Percentiles rank a stretch among this genome's conserved stretches.
Conservation (phyloP, 257 asterid species). For the Linaria vulgaris region DNA sequence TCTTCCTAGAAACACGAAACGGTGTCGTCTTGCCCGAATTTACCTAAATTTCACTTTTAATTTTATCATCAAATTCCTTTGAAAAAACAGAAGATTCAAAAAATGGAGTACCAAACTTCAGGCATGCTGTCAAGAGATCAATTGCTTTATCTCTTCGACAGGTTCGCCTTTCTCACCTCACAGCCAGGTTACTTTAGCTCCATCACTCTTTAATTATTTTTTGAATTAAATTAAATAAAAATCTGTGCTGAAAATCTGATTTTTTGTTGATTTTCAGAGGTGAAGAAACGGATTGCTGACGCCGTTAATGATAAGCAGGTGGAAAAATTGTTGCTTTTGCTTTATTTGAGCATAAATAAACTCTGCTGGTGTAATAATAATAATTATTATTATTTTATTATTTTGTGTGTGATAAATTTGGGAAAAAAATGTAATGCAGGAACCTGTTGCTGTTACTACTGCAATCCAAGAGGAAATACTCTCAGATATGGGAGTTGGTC, state of each 20-base stretch:
- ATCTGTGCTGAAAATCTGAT: not conserved
- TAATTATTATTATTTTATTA: no score
- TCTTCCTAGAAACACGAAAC: no score
- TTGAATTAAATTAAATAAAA: not conserved
- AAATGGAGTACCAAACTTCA: slow-evolving; percentile 48
- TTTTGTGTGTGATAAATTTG: no score
- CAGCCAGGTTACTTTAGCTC: slow-evolving; percentile 49
- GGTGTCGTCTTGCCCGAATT: no score
- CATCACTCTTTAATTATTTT: not conserved
- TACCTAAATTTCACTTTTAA: no score
- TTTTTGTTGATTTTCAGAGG: slow-evolving; percentile 38
- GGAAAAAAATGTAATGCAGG: slow-evolving; percentile 48
- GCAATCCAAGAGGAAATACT: slow-evolving; percentile 84
- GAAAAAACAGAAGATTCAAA: no score
- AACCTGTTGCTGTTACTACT: slow-evolving; percentile 85
- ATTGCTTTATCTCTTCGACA: slow-evolving; percentile 68
- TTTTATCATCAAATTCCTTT: no score
- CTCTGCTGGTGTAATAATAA: no score
- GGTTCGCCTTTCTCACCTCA: slow-evolving; percentile 63
- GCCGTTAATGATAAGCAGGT: slow-evolving; percentile 85
- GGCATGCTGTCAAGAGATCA: slow-evolving; percentile 76
- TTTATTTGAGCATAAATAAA: not conserved
- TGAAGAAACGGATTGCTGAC: slow-evolving; percentile 73
- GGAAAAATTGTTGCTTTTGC: not conserved
- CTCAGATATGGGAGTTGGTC: slow-evolving; percentile 84